Conservation (phyloP, 208 protist genomes). For the Leishmania guyanensis region DNA sequence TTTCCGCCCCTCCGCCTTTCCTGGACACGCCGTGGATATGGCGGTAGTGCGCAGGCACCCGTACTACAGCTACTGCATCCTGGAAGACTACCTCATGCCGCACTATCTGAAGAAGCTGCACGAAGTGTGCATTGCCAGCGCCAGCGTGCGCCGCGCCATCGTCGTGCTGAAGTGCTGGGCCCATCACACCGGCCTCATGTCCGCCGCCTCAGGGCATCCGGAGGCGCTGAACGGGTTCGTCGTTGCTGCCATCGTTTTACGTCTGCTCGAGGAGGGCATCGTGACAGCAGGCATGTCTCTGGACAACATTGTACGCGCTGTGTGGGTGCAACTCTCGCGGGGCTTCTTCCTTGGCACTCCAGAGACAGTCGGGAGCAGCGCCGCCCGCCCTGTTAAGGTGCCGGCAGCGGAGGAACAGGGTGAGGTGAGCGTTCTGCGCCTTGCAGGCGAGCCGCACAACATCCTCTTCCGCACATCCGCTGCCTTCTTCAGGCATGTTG, state of each 20-base stretch:
- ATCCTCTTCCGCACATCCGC: slow-evolving; percentile 77
- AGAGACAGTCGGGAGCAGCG: background rate
- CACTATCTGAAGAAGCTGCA: slow-evolving; percentile 76
- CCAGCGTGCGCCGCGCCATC: slow-evolving; percentile 59
- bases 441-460: slow-evolving; percentile 75
- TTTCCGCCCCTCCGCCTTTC: slow-evolving; percentile 56
- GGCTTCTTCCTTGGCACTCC: slow-evolving; percentile 43
- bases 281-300: slow-evolving; percentile 70
- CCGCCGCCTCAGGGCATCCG: slow-evolving; percentile 59
- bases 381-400: slow-evolving; percentile 19
- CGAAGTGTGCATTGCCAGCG: slow-evolving; percentile 59
- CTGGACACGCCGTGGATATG: slow-evolving; percentile 55
- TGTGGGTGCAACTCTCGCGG: slow-evolving; percentile 75
- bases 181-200: slow-evolving; percentile 74
- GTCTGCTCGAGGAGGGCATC: slow-evolving; percentile 74
- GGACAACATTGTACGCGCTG: slow-evolving; percentile 73
- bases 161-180: slow-evolving; percentile 90
- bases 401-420: slow-evolving; percentile 49
- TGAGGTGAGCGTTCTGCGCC: slow-evolving; percentile 68
- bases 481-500: slow-evolving; percentile 61
- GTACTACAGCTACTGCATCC: slow-evolving; percentile 78
- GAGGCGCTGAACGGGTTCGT: slow-evolving; percentile 83
- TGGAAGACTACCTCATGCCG: slow-evolving; percentile 83
- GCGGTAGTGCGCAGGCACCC: slow-evolving; percentile 71
- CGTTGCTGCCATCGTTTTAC: slow-evolving; percentile 67